Evolutionary conservation across 139 green algal species (phyloP), one percentile per base, ranked within the genome.

Genomic region (Tetradesmus lagerheimii): DNA sequence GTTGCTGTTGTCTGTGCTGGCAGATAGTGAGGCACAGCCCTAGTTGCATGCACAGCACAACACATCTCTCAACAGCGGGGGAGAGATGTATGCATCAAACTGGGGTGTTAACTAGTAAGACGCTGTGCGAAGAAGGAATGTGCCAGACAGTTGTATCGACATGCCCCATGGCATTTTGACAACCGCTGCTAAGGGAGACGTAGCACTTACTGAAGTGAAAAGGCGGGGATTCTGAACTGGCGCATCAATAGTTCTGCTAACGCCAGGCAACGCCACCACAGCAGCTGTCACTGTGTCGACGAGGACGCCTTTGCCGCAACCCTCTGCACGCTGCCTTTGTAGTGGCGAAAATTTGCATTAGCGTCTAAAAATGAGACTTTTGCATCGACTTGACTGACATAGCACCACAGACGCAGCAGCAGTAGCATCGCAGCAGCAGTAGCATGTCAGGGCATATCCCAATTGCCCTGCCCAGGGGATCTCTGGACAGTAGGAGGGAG

Each of bases 1-100:
- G 62, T 86, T 86, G 45, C 71, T 79, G 71, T 38, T 79, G 71
- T 38, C 79, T 85, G 79, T 66, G 79, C 37, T 85, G 79, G 79
- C 79, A 67, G 20, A 43, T 18, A 53, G 20, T 71, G 25, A 31
- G 57, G 3, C 57, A 71, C 23, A 71, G 57, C 57, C 57, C 57
- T 71, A n/a, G 8, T 71, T 31, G 57, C 57, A 11, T 71, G 23
- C 5, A 8, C 57, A 71, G 57, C 20, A 1, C 47, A 18, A 20
- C 47, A 62, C 20, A 62, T n/a, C n/a, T n/a, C n/a, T n/a, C n/a
- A n/a, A n/a, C n/a, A n/a, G n/a, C n/a, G n/a, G n/a, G n/a, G n/a
- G n/a, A n/a, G n/a, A n/a, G n/a, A n/a, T n/a, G n/a, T n/a, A n/a
- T n/a, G n/a, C n/a, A n/a, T n/a, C n/a, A n/a, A n/a, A n/a, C n/a